Conservation (phyloP, 306 rosid species). For the Phaseolus lunatus region DNA sequence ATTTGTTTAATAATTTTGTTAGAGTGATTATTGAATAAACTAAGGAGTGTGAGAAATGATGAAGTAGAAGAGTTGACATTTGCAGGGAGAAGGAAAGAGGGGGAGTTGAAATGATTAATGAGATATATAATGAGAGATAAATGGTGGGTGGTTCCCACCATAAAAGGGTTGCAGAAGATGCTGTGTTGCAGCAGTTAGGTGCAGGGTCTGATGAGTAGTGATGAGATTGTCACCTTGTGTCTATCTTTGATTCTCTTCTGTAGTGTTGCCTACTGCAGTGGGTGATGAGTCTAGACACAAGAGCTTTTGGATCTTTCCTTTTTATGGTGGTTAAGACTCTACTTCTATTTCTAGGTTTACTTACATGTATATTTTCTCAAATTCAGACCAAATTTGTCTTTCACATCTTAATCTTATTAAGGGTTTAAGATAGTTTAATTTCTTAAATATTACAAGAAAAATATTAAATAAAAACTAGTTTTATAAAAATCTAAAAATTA, state of each 20-base stretch:
- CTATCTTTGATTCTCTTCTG: slow-evolving; percentile 1
- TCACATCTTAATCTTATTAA: too few relatives aligned
- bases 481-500: too few relatives aligned
- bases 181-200: slow-evolving; percentile 28
- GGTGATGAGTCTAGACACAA: neutral
- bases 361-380: too few relatives aligned
- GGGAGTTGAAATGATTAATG: neutral
- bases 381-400: too few relatives aligned
- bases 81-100: neutral
- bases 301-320: neutral
- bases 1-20: too few relatives aligned
- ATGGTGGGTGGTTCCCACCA: slow-evolving; percentile 23
- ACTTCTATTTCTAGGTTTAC: neutral
- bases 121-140: neutral
- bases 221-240: slow-evolving; percentile 5
- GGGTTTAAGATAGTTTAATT: too few relatives aligned
- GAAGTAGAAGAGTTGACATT: neutral
- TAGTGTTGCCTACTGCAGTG: neutral
- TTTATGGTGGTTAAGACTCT: neutral
- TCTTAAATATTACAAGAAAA: too few relatives aligned
- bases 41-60: too few relatives aligned
- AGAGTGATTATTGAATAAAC: too few relatives aligned
- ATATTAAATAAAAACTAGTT: too few relatives aligned
- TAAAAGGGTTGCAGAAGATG: slow-evolving; percentile 31
- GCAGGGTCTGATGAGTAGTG: slow-evolving; percentile 23